Conservation (phyloP, 306 rosid genomes). For the Albizia julibrissin region DNA sequence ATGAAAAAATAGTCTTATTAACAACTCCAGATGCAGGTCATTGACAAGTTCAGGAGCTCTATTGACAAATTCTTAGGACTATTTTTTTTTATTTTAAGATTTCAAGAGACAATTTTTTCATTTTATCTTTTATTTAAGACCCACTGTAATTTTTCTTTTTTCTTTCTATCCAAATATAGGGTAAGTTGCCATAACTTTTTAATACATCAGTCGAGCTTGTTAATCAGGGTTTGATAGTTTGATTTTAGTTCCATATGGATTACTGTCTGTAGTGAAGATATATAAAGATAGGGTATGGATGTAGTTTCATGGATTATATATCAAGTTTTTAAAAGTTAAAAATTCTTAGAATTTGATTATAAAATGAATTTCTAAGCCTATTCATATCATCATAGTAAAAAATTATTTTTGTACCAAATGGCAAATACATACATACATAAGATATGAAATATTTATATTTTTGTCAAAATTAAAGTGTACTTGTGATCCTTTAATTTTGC, state of each 20-base stretch:
- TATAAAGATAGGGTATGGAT: neutral
- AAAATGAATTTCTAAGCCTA: neutral
- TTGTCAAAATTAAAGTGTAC: neutral
- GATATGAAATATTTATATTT: neutral
- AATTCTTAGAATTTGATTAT: neutral
- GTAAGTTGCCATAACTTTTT: neutral
- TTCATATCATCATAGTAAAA: neutral
- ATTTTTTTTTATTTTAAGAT: too few relatives aligned
- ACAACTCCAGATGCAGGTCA: too few relatives aligned
- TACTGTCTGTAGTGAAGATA: neutral
- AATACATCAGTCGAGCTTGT: neutral
- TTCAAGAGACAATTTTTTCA: too few relatives aligned
- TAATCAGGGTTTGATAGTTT: conserved; percentile 8
- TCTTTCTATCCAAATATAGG: too few relatives aligned
- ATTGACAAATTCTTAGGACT: too few relatives aligned
- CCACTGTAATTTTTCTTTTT: too few relatives aligned
- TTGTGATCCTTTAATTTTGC: neutral
- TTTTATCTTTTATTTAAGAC: too few relatives aligned
- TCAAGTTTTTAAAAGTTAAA: neutral
- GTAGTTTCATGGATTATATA: neutral
- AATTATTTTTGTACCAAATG: neutral
- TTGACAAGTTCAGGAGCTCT: too few relatives aligned
- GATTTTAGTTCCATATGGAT: conserved; percentile 24
- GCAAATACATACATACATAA: neutral
- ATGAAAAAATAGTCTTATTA: too few relatives aligned